Evolutionary conservation across 192 early-diverging fungal species (phyloP).

Genomic region (Thamnidium elegans): DNA sequence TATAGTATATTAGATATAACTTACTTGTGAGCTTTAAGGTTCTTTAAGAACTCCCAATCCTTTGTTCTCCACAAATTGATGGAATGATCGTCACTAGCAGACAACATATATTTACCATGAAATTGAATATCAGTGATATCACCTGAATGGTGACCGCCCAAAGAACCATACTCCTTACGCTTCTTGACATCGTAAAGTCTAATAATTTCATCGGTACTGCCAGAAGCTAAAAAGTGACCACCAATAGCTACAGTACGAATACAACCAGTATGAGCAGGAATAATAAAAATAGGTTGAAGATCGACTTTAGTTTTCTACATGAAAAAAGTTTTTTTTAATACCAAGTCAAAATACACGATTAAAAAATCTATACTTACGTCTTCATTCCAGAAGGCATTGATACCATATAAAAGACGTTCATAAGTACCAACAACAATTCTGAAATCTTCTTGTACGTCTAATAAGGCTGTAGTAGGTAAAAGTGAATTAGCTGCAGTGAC

Average conservation of each 20-base stretch:
- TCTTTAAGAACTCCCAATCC: constrained; percentile 96
- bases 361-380: background rate
- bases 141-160: constrained; percentile 86
- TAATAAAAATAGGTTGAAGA: constrained; percentile 83
- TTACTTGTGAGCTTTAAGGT: constrained; percentile 74
- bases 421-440: constrained; percentile 84
- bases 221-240: constrained; percentile 84
- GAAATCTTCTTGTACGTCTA: constrained; percentile 43
- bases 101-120: constrained; percentile 82
- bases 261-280: constrained; percentile 91
- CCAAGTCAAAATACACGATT: too few relatives aligned
- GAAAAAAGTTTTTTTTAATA: background rate
- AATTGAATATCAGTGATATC: constrained; percentile 87
- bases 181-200: constrained; percentile 82
- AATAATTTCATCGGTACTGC: constrained; percentile 94
- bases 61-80: constrained; percentile 89
- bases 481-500: background rate
- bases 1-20: too few relatives aligned
- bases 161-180: constrained; percentile 85
- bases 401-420: constrained; percentile 94
- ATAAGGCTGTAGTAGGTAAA: constrained; percentile 1
- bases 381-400: constrained; percentile 63
- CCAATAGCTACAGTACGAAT: constrained; percentile 85
- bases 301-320: constrained; percentile 25
- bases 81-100: constrained; percentile 84